These are phyloP conservation scores for Calonectria montana DNA, from an alignment of 2,329 filamentous ascomycete genomes.

Conservation along the genomic window DNA sequence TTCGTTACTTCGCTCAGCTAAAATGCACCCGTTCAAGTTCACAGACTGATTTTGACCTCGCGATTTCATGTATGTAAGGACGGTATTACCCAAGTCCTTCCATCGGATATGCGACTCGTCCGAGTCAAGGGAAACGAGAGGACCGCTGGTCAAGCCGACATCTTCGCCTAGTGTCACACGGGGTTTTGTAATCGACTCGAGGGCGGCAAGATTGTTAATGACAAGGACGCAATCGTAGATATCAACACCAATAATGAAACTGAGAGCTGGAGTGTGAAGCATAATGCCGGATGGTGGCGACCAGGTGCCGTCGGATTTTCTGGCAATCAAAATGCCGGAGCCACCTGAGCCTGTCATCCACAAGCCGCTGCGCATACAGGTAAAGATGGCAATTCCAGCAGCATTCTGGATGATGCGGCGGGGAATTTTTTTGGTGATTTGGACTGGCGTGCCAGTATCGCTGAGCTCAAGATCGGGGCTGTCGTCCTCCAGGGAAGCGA, in stretches of 20 bases:
- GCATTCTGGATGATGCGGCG: conserved; percentile 87
- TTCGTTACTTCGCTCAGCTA: conserved; percentile 68
- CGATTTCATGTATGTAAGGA: conserved; percentile 69
- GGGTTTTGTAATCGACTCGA: conserved; percentile 85
- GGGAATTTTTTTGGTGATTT: conserved; percentile 83
- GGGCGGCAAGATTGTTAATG: conserved; percentile 85
- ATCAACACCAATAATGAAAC: conserved; percentile 91
- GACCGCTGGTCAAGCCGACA: conserved; percentile 80
- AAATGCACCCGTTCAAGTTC: conserved; percentile 66
- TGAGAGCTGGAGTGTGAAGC: conserved; percentile 88
- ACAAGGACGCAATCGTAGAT: conserved; percentile 97
- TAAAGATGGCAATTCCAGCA: conserved; percentile 92
- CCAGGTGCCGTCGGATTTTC: conserved; percentile 89
- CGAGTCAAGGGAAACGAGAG: conserved; percentile 69
- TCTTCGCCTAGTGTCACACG: conserved; percentile 86
- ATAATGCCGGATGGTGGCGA: conserved; percentile 91
- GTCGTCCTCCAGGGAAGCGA: conserved; percentile 57
- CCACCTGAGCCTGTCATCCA: conserved; percentile 94
- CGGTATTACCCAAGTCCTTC: conserved; percentile 65
- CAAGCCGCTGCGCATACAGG: conserved; percentile 91
- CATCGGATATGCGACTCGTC: conserved; percentile 63
- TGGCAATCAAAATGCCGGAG: conserved; percentile 86
- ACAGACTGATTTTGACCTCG: conserved; percentile 66
- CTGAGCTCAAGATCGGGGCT: conserved; percentile 43
- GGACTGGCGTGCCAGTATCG: conserved; percentile 62